Evolutionary conservation across 2,329 filamentous ascomycete species (phyloP), one percentile per base, ranked within the genome.

Genomic region (Penicillium sp.): DNA sequence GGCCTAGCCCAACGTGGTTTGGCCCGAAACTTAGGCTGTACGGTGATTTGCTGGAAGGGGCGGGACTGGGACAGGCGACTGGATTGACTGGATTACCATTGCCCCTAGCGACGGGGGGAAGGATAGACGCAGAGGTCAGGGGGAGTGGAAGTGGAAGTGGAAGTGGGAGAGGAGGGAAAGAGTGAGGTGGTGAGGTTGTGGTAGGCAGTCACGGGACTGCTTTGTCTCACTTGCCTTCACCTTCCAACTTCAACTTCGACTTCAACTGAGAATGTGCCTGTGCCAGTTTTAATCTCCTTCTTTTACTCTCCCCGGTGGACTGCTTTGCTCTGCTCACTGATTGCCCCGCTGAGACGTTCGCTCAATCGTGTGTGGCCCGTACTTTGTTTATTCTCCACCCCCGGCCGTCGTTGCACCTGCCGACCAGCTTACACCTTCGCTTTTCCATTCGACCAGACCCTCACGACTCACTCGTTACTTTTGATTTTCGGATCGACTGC

Each of bases 351-450:
- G 42, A n/a, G n/a, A 44, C 46, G 48, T 34, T 34, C 32, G 3
- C 23, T 36, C 32, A n/a, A n/a, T 26, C 24, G 53, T 53, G 55
- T 51, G 55, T 58, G 57, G 55, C 43, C 47, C 46, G 36, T 50
- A 50, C 48, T 56, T 58, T 61, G 55, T 58, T 61, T 56, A 53
- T 54, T 56, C 57, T 60, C 57, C 59, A 61, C 59, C 54, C 46
- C 49, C 54, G 40, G 44, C 46, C 45, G 37, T 59, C 55, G 57
- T 63, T 55, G 59, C 58, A 59, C 54, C 53, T 54, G 52, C 57
- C 61, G 59, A 62, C 60, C 59, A 40, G 20, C 34, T 23, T n/a
- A n/a, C 36, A 24, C 23, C 21, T 40, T 13, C 13, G 26, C 21
- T 40, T 40, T 40, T 40, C 36, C 36, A 40, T 40, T 40, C 21